phyloP scores from a whole-genome alignment of 768 basidiomycete species.

The Lentinula lateritia region DNA sequence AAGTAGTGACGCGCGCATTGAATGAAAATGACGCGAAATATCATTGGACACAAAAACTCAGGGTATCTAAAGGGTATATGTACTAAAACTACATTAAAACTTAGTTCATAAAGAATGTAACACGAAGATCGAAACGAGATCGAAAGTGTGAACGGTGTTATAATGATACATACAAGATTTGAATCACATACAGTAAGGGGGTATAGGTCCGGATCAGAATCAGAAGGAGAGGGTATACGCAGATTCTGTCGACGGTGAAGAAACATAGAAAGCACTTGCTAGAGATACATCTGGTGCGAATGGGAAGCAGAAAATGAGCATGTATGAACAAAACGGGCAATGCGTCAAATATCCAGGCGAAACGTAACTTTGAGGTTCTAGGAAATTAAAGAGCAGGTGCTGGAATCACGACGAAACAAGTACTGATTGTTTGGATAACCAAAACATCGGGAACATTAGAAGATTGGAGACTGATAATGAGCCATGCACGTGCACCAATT shows the following conservation, averaged over 20 bases:
- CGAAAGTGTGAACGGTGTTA: neutral
- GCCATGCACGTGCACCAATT: neutral
- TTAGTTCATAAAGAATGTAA: neutral
- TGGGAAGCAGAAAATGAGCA: neutral
- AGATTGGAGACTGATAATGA: neutral
- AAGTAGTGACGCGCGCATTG: neutral
- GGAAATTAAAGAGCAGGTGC: neutral
- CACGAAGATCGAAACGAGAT: neutral
- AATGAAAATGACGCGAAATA: neutral
- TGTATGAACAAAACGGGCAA: neutral
- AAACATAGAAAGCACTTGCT: neutral
- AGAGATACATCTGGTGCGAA: neutral
- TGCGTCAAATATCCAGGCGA: neutral
- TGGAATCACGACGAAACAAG: neutral
- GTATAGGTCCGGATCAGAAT: constrained; percentile 4
- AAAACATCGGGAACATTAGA: neutral
- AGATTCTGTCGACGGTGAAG: constrained; percentile 5
- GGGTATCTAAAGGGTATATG: neutral
- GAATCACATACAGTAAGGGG: neutral
- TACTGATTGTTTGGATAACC: neutral
- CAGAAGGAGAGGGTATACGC: constrained; percentile 4
- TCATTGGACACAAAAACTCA: neutral
- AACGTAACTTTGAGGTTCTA: neutral
- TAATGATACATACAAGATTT: constrained; percentile 2
- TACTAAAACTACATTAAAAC: neutral